Percentiles rank a stretch among this genome's conserved stretches.
phyloP scores from a whole-genome alignment of 2,329 filamentous ascomycete species.

The Trichoderma pleuroti region DNA sequence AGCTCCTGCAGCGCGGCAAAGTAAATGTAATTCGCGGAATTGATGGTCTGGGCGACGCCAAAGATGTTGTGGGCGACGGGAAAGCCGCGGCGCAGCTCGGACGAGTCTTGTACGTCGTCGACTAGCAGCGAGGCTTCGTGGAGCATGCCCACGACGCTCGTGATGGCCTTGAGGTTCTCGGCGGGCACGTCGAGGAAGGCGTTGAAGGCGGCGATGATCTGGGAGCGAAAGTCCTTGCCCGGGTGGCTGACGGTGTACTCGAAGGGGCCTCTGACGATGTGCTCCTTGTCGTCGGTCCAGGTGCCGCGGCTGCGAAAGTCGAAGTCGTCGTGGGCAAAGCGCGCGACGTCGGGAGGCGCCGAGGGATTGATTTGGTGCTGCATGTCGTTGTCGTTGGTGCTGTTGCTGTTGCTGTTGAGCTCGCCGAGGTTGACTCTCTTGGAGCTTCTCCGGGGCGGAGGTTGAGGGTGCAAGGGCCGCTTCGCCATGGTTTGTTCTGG shows the following conservation, averaged over 20 bases:
- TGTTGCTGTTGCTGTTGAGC: neutral
- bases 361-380: constrained; percentile 35
- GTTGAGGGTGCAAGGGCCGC: constrained; percentile 5
- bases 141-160: constrained; percentile 76
- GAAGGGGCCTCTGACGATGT: constrained; percentile 72
- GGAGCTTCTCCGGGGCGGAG: constrained; percentile 9
- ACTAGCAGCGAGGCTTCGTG: constrained; percentile 80
- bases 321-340: constrained; percentile 54
- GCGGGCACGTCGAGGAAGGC: constrained; percentile 71
- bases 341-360: constrained; percentile 45
- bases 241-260: constrained; percentile 76
- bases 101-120: constrained; percentile 85
- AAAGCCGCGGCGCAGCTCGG: constrained; percentile 69
- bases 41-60: constrained; percentile 83
- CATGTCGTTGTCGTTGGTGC: constrained; percentile 21
- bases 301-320: constrained; percentile 48
- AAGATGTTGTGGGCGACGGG: constrained; percentile 84
- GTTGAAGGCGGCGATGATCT: constrained; percentile 79
- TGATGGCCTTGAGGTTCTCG: constrained; percentile 69
- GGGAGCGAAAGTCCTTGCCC: constrained; percentile 79
- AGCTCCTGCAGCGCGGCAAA: constrained; percentile 76
- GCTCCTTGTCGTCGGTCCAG: constrained; percentile 74
- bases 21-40: constrained; percentile 86
- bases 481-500: neutral
- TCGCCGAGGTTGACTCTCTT: constrained; percentile 19